phyloP scores from a whole-genome alignment of 2,329 filamentous ascomycete genomes.

The Acephala macrosclerotiorum region DNA sequence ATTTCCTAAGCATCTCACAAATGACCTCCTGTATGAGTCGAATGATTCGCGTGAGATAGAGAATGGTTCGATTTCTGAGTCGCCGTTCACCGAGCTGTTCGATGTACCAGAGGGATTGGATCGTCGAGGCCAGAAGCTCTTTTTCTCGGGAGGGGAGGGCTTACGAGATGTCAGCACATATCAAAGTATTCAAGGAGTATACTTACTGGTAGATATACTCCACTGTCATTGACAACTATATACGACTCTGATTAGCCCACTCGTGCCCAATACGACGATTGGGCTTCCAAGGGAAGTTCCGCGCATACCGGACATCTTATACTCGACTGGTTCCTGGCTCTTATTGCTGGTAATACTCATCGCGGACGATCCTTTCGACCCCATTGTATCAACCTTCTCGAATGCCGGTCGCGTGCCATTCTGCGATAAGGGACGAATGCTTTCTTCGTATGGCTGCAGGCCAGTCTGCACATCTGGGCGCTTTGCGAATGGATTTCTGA shows the following conservation, averaged over 20 bases:
- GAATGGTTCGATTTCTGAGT: conserved; percentile 89
- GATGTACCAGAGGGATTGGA: conserved; percentile 60
- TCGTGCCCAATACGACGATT: not conserved
- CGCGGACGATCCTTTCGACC: conserved; percentile 67
- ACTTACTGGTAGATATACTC: conserved; percentile 89
- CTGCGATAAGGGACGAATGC: conserved; percentile 52
- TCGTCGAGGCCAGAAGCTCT: conserved; percentile 74
- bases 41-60: conserved; percentile 96
- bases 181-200: not conserved
- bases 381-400: conserved; percentile 68
- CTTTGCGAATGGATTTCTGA: conserved; percentile 75
- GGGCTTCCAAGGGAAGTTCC: conserved; percentile 25
- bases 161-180: conserved; percentile 49
- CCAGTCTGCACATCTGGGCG: conserved; percentile 52
- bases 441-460: conserved; percentile 56
- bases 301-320: conserved; percentile 79
- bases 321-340: conserved; percentile 72
- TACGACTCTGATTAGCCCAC: conserved; percentile 15
- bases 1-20: conserved; percentile 64
- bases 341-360: conserved; percentile 67
- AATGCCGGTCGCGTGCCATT: conserved; percentile 59
- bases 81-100: conserved; percentile 63
- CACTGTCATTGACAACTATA: conserved; percentile 92
- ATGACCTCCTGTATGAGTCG: conserved; percentile 94
- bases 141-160: conserved; percentile 90